A percentile compares a stretch with the other conserved stretches of the same genome.
Conservation (phyloP, 257 asterid genomes). For the Anisodus acutangulus region DNA sequence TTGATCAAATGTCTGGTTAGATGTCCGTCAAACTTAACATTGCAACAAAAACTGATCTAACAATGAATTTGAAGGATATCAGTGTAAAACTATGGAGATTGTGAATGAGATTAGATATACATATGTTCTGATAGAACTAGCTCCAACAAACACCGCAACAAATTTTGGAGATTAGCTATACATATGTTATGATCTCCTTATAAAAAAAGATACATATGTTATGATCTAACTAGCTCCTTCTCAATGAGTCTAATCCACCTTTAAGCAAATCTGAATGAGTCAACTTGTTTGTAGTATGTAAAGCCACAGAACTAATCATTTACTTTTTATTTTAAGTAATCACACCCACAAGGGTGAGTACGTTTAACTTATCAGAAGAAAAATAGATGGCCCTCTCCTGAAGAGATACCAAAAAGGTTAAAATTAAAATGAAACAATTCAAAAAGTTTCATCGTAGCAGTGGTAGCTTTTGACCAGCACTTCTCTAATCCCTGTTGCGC, state of each 20-base stretch:
- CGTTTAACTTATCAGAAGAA: neutral
- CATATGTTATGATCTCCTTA: neutral
- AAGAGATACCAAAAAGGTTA: neutral
- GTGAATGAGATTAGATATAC: neutral
- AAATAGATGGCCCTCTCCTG: neutral
- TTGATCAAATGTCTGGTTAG: neutral
- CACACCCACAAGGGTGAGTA: conserved; percentile 17
- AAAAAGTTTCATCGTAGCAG: neutral
- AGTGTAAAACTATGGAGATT: neutral
- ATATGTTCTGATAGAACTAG: neutral
- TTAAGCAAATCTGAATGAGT: conserved; percentile 16
- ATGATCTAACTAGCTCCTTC: neutral
- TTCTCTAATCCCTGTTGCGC: neutral
- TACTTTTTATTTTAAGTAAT: neutral
- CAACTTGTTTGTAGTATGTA: conserved; percentile 7
- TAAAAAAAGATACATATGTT: neutral
- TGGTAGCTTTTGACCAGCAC: neutral
- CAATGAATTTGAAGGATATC: neutral
- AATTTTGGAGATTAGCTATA: conserved; percentile 3
- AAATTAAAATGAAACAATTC: neutral
- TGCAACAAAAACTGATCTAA: neutral
- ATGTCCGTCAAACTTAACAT: neutral
- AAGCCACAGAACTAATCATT: neutral
- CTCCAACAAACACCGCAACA: neutral
- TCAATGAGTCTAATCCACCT: conserved; percentile 12